A percentile compares a stretch with the other conserved stretches of the same genome.
Evolutionary conservation across 306 rosid genomes (phyloP).

Genomic region (Cucumis cinereus): DNA sequence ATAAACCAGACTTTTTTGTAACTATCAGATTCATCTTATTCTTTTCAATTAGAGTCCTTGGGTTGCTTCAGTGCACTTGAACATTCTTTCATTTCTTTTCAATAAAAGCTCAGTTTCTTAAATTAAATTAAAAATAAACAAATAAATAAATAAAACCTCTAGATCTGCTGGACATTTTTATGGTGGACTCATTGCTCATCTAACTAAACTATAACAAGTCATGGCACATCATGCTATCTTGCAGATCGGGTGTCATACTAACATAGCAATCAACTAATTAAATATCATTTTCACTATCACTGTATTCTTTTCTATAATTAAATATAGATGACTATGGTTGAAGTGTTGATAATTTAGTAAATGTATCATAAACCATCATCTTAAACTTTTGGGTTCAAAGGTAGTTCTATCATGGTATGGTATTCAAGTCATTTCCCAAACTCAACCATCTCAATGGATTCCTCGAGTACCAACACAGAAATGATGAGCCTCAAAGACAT

Average conservation of each 20-base stretch:
- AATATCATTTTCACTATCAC: neutral
- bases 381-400: neutral
- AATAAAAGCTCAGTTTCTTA: no score
- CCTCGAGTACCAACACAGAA: neutral
- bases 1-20: no score
- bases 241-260: neutral
- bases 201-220: neutral
- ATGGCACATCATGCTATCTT: neutral
- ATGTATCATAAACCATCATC: neutral
- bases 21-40: no score
- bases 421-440: neutral
- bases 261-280: neutral
- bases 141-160: neutral
- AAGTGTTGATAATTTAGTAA: neutral
- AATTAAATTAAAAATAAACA: no score
- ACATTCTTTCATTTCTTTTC: no score
- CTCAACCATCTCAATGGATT: neutral
- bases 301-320: neutral
- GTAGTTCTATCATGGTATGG: neutral
- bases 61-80: no score
- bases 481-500: neutral
- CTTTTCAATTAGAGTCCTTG: no score
- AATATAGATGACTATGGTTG: neutral
- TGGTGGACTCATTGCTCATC: neutral
- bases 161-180: neutral